A percentile compares a stretch with the other conserved stretches of the same genome.
These are phyloP conservation scores for Colletotrichum salicis DNA, from an alignment of 2,329 filamentous ascomycete genomes.

Conservation along the genomic window DNA sequence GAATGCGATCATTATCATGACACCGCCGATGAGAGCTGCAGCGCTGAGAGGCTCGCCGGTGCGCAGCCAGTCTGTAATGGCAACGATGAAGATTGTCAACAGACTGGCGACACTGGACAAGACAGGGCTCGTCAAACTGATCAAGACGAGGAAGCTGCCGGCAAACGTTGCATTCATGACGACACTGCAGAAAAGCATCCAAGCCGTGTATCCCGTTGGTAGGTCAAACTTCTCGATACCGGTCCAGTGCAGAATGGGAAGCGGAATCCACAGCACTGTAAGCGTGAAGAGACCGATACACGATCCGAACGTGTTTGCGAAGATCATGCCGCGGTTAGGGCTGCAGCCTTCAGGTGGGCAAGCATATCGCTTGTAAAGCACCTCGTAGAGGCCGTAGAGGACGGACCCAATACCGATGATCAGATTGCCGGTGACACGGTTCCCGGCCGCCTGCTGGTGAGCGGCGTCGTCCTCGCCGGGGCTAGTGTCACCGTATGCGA, in stretches of 20 bases:
- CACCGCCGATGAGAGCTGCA: conserved; percentile 83
- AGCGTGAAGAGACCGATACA: conserved; percentile 90
- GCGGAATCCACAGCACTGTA: conserved; percentile 87
- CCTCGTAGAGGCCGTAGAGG: conserved; percentile 96
- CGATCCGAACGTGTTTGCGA: conserved; percentile 91
- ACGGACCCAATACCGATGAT: conserved; percentile 92
- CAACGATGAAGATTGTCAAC: conserved; percentile 96
- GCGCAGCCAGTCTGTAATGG: conserved; percentile 87
- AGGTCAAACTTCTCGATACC: conserved; percentile 86
- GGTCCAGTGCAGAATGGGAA: conserved; percentile 83
- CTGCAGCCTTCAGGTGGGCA: conserved; percentile 91
- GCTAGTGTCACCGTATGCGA: conserved; percentile 86
- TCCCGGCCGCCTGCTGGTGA: conserved; percentile 59
- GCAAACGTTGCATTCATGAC: conserved; percentile 92
- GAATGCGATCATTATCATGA: conserved; percentile 90
- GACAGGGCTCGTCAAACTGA: conserved; percentile 91
- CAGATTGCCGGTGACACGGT: conserved; percentile 84
- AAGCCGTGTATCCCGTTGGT: conserved; percentile 80
- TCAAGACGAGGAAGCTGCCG: conserved; percentile 91
- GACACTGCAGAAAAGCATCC: conserved; percentile 83
- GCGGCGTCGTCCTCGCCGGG: conserved; percentile 58
- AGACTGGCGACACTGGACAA: conserved; percentile 92
- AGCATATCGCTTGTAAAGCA: conserved; percentile 91
- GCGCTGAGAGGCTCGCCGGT: conserved; percentile 80
- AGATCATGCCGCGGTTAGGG: conserved; percentile 90